A percentile compares a stretch with the other conserved stretches of the same genome.
phyloP scores from a whole-genome alignment of 306 rosid species.

The Cicer yamashitae region DNA sequence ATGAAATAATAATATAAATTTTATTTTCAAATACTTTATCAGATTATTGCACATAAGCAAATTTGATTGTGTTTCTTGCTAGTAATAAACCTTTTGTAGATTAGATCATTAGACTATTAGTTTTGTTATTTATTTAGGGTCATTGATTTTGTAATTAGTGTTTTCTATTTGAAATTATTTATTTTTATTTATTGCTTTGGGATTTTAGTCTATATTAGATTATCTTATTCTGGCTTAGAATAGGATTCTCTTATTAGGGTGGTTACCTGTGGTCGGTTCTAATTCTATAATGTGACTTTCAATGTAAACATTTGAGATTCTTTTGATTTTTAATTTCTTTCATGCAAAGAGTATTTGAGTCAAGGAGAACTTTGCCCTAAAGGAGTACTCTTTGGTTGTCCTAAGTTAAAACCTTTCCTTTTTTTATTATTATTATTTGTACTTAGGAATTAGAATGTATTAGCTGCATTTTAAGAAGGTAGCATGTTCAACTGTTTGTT shows the following conservation, averaged over 20 bases:
- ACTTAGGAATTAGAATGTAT: not conserved
- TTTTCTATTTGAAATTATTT: not conserved
- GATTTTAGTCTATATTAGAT: not conserved
- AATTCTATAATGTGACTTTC: conserved; percentile 10
- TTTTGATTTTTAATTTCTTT: conserved; percentile 1
- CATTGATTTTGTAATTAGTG: not conserved
- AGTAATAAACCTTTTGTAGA: not conserved
- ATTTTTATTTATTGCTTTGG: not conserved
- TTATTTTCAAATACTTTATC: conserved; percentile 4
- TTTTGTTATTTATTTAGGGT: not conserved
- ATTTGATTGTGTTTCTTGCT: conserved; percentile 29
- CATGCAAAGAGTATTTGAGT: conserved; percentile 6
- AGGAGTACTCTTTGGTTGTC: not conserved
- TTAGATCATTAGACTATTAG: not conserved
- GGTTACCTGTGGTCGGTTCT: not conserved
- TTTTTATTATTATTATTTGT: not conserved
- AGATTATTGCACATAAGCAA: not conserved
- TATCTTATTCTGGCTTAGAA: not conserved
- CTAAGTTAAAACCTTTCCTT: conserved; percentile 16
- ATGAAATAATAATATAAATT: conserved; percentile 21
- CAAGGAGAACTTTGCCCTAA: not conserved
- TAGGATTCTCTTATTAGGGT: not conserved
- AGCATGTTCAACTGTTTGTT: conserved; percentile 5
- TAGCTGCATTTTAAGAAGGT: not conserved
- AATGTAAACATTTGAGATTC: not conserved